Percentiles rank a stretch among this genome's conserved stretches.
Evolutionary conservation across 148 eudicot genomes (phyloP).

Genomic region (Rhododendron henanense): DNA sequence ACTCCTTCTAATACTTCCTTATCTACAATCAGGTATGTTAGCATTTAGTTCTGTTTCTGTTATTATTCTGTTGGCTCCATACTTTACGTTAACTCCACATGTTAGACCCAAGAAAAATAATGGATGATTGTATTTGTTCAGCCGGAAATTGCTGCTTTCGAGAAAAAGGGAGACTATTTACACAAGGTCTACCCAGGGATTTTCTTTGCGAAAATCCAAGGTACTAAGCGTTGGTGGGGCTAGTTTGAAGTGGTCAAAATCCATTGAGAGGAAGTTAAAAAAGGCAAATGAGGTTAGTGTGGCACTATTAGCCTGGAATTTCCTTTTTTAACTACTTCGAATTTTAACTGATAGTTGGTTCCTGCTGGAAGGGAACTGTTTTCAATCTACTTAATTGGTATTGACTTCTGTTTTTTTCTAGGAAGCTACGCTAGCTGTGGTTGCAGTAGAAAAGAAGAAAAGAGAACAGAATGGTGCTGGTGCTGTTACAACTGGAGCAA

Average conservation of each 20-base stretch:
- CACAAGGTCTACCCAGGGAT: conserved; percentile 74
- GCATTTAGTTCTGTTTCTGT: conserved; percentile 7
- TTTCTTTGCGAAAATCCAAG: conserved; percentile 81
- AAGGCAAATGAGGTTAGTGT: conserved; percentile 76
- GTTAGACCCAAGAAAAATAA: conserved; percentile 18
- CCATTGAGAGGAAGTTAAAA: conserved; percentile 70
- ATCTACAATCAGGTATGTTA: conserved; percentile 39
- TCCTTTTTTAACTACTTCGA: conserved; percentile 2
- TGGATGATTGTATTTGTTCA: conserved; percentile 28
- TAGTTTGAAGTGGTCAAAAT: conserved; percentile 94
- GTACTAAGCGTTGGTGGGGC: conserved; percentile 79
- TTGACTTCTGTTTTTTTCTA: conserved; percentile 18
- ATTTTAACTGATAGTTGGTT: background rate
- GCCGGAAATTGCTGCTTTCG: conserved; percentile 67
- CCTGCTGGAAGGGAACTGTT: background rate
- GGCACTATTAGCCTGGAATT: background rate
- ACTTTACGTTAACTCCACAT: conserved; percentile 9
- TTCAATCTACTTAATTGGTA: conserved; percentile 1
- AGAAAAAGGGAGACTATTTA: conserved; percentile 73
- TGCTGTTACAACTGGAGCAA: conserved; percentile 33
- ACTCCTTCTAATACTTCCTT: conserved; percentile 26
- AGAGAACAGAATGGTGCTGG: conserved; percentile 32
- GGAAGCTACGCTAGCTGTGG: conserved; percentile 80
- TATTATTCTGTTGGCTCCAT: conserved; percentile 7
- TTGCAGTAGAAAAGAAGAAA: conserved; percentile 44